phyloP scores from a whole-genome alignment of 2,329 filamentous ascomycete species.

The Fonsecaea erecta region DNA sequence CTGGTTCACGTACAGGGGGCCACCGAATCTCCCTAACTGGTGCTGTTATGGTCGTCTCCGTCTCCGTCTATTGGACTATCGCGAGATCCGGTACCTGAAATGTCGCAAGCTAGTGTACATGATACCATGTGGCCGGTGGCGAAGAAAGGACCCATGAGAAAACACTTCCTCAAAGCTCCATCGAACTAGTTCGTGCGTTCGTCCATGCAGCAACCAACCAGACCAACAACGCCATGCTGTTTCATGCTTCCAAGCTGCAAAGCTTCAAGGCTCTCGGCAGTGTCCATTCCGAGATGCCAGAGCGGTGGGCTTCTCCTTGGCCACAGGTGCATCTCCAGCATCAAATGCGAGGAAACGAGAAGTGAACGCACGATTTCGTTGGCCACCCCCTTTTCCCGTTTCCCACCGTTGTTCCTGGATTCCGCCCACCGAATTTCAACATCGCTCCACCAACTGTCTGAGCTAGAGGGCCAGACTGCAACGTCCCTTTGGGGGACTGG shows the following conservation, averaged over 20 bases:
- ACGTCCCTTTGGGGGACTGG: neutral
- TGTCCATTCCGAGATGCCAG: neutral
- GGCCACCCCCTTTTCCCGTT: constrained; percentile 14
- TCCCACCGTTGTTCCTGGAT: neutral
- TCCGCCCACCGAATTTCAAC: neutral
- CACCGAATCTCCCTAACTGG: neutral
- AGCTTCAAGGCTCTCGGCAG: neutral
- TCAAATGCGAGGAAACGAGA: neutral
- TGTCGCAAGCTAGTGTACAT: neutral
- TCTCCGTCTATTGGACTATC: neutral
- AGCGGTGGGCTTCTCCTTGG: constrained; percentile 5
- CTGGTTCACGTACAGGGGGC: neutral
- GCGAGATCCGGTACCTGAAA: neutral
- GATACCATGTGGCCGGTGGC: neutral
- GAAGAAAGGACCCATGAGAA: neutral
- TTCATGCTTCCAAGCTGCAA: neutral
- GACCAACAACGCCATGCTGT: neutral
- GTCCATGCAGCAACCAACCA: neutral
- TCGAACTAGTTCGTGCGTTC: too few relatives aligned
- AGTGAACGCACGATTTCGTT: neutral
- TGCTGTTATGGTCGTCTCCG: neutral
- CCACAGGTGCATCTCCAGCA: neutral
- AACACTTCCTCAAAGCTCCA: neutral
- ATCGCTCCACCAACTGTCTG: constrained; percentile 5
- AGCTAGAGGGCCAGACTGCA: constrained; percentile 4